phyloP scores from a whole-genome alignment of 805 yeast species.

The Maudiozyma barnettii region DNA sequence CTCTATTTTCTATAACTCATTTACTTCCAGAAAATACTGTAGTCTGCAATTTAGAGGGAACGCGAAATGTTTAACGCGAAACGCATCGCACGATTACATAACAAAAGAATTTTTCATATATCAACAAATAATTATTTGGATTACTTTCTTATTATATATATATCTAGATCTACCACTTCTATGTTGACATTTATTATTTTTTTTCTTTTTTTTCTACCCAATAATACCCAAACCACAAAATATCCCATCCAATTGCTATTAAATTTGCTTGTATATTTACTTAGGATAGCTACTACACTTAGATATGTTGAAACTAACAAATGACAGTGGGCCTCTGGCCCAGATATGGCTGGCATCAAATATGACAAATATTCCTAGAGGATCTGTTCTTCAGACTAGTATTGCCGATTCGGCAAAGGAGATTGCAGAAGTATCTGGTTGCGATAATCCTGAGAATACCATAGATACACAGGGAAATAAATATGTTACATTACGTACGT shows the following conservation, averaged over 20 bases:
- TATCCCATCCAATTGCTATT: no score
- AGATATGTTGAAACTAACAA: not conserved
- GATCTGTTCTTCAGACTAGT: slow-evolving; percentile 62
- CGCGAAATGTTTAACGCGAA: not conserved
- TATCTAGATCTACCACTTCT: no score
- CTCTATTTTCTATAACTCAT: no score
- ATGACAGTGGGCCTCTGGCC: slow-evolving; percentile 69
- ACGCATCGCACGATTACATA: no score
- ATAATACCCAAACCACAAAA: no score
- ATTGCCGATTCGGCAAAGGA: slow-evolving; percentile 59
- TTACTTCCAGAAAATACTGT: no score
- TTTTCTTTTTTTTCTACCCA: no score
- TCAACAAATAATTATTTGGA: not conserved
- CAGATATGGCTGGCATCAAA: slow-evolving; percentile 91
- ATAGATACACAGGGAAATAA: slow-evolving; percentile 21
- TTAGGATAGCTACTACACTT: not conserved
- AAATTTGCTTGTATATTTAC: no score
- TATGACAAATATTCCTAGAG: slow-evolving; percentile 32
- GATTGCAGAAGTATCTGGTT: slow-evolving; percentile 40
- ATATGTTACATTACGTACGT: slow-evolving; percentile 66
- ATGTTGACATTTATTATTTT: no score
- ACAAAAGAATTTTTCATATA: not conserved
- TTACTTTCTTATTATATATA: not conserved
- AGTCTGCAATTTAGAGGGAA: not conserved
- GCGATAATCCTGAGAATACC: slow-evolving; percentile 1